Evolutionary conservation across 2,329 filamentous ascomycete genomes (phyloP), one percentile per base, ranked within the genome.

Genomic region (Fusarium musae): DNA sequence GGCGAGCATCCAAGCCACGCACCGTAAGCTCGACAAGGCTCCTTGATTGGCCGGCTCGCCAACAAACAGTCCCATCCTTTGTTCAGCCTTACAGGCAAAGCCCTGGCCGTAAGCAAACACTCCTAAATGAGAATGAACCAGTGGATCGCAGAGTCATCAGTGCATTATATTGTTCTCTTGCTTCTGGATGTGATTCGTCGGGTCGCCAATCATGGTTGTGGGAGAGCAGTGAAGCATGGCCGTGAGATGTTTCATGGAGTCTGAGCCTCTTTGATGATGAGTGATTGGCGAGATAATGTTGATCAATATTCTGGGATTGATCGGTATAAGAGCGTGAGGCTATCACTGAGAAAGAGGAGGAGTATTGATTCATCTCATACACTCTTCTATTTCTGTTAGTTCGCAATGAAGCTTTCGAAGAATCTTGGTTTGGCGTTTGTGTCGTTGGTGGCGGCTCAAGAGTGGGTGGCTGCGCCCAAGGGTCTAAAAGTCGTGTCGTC

Each of bases 181-280:
- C 30, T 36, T 36, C 30, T 53, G 50, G 30, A 15, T 28, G 32
- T 59, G 37, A 70, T 70, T 70, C 49, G 67, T 3, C 21, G 0
- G 11, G 11, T 70, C 67, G 66, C 67, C 67, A 69, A 64, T 34
- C 57, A 52, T 23, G 37, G 44, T 17, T 26, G 23, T 21, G 16
- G 16, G 21, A 23, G 52, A 40, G 17, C 23, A 5, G 16, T n/a
- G 26, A 16, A 6, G 58, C 15, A 54, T 26, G 34, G 34, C 9
- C 34, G 16, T 36, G 34, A 36, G 17, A 9, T 23, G 21, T 32
- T 23, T 30, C 52, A 56, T 43, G 7, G 23, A 28, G 39, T 43
- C 57, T 64, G 46, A 65, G 62, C 62, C 62, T 46, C 62, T 32
- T 59, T 47, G n/a, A 40, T 23, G 37, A 49, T 39, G 62, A 36